These are phyloP conservation scores for Artemisia annua DNA, from an alignment of 129 eudicot genomes.

Conservation along the genomic window DNA sequence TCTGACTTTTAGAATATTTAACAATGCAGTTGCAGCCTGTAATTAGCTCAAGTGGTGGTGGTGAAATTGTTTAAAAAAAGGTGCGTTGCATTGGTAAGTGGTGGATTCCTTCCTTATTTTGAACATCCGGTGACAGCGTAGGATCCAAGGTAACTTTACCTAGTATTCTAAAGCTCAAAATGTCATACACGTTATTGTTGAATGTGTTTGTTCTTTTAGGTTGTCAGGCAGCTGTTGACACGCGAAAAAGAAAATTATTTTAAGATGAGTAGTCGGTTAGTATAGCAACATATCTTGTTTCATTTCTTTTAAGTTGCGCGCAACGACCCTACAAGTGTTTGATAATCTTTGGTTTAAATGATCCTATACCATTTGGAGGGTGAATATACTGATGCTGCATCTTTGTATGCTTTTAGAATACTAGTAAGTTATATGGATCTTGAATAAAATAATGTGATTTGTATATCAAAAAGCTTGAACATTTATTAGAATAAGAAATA, in stretches of 20 bases:
- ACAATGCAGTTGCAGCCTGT: background rate
- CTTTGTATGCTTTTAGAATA: too few relatives aligned
- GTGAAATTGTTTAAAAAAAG: background rate
- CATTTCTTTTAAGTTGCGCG: background rate
- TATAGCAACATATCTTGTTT: too few relatives aligned
- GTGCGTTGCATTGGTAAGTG: background rate
- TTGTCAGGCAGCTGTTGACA: background rate
- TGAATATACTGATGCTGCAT: too few relatives aligned
- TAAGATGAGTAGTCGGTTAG: background rate
- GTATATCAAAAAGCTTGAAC: too few relatives aligned
- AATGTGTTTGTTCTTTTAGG: background rate
- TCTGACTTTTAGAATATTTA: conserved; percentile 20
- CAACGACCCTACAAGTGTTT: background rate
- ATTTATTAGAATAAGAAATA: too few relatives aligned
- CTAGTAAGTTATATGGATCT: too few relatives aligned
- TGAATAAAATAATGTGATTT: too few relatives aligned
- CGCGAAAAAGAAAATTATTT: background rate
- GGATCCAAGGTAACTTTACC: conserved; percentile 22
- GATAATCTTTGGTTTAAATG: too few relatives aligned
- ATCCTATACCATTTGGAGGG: too few relatives aligned
- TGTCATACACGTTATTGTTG: background rate
- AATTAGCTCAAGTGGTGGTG: background rate
- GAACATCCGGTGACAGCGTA: conserved; percentile 17
- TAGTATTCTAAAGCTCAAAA: conserved; percentile 4
- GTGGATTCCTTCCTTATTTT: conserved; percentile 11